These are phyloP conservation scores for Strigomonas culicis DNA, from an alignment of 208 protist genomes.

Conservation along the genomic window DNA sequence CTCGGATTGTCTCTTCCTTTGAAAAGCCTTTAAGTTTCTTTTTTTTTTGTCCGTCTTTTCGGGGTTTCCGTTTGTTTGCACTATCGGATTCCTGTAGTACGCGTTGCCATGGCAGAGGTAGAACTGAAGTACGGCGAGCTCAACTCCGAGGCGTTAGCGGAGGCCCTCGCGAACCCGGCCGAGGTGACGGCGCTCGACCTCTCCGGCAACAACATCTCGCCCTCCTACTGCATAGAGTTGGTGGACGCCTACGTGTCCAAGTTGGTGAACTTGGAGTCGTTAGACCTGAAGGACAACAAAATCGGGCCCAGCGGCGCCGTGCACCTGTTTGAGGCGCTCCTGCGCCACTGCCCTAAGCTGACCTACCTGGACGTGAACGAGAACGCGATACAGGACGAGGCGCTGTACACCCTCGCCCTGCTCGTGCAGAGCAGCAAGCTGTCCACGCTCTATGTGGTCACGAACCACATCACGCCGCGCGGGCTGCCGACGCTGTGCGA, in stretches of 20 bases:
- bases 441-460: slow-evolving; percentile 59
- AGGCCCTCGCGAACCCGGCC: slow-evolving; percentile 30
- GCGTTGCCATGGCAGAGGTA: slow-evolving; percentile 19
- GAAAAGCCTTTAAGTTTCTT: background rate
- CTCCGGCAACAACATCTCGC: slow-evolving; percentile 72
- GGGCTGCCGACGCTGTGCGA: slow-evolving; percentile 74
- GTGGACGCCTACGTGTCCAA: slow-evolving; percentile 45
- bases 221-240: slow-evolving; percentile 41
- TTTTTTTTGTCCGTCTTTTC: slow-evolving; percentile 5
- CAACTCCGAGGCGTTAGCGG: slow-evolving; percentile 37
- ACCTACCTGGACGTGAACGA: slow-evolving; percentile 80
- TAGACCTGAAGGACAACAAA: slow-evolving; percentile 84
- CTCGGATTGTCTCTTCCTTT: background rate
- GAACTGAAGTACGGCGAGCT: slow-evolving; percentile 68
- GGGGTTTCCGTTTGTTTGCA: slow-evolving; percentile 1
- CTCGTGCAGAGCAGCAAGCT: slow-evolving; percentile 47
- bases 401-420: slow-evolving; percentile 49
- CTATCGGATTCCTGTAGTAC: background rate
- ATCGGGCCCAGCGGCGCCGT: slow-evolving; percentile 59
- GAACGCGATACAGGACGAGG: slow-evolving; percentile 78
- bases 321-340: slow-evolving; percentile 59
- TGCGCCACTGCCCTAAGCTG: slow-evolving; percentile 48
- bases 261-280: slow-evolving; percentile 54
- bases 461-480: slow-evolving; percentile 73
- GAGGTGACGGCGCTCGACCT: slow-evolving; percentile 59